Base-by-base conservation (phyloP, 1,284 basidiomycete genomes). In the Malassezia obtusa region DNA sequence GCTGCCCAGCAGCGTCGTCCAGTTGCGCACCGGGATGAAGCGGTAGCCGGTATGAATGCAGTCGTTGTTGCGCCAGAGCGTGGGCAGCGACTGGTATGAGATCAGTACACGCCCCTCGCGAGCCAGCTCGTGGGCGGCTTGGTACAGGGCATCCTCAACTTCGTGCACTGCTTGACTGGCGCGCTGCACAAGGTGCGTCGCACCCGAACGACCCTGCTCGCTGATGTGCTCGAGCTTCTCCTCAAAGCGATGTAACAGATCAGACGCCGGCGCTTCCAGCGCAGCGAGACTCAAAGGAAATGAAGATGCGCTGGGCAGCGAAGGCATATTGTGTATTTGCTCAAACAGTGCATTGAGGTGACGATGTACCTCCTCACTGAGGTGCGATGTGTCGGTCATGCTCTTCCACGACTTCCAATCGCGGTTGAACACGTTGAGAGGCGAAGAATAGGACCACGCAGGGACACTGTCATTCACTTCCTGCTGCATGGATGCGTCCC, bases 41-140 rank as follows among this genome's bases (percentile, higher is more conserved):
- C 71, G 64, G 40, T 72, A 73, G 26, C 69, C 71, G 8, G 67
- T 66, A 3, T 69, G 45, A 39, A 72, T 73, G 49, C 64, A 61
- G 50, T 71, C 66, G 53, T 73, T 73, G 55, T 73, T 73, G 45
- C 62, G 62, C 67, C 71, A 73, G 19, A 72, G 52, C 25, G 57
- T 52, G 11, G 70, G 70, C 11, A 73, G 57, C 24, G 66, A 36
- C 19, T 67, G 64, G 46, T 70, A 73, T 26, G 45, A 43, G 36
- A 73, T 68, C 11, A 71, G 58, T 28, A 60, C 55, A 36, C 61
- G 60, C 1, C 71, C 71, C 17, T 61, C 62, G 22, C 59, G 48
- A 19, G 69, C 71, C 22, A 73, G 51, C 35, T 68, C 65, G 25
- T 64, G 44, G 1, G 69, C 71, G 2, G 66, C 52, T 30, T 61